Percentiles rank a stretch among this genome's conserved stretches.
Evolutionary conservation across 169 alveolate genomes (phyloP).

Genomic region (Plasmodium ovale): DNA sequence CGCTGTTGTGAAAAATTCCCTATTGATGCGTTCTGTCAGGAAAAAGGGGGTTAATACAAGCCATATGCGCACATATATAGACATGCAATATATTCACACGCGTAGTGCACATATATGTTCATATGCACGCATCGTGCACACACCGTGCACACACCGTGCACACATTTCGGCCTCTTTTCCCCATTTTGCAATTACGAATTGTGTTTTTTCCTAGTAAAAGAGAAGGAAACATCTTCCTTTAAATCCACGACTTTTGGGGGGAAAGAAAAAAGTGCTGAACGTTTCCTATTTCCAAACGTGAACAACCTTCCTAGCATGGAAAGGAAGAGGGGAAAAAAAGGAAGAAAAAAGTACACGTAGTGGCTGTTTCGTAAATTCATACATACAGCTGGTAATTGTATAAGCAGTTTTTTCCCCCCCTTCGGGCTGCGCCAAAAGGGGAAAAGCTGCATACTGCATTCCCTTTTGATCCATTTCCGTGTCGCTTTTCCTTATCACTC

Average conservation of each 20-base stretch:
- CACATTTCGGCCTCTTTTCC: neutral
- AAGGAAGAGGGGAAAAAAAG: neutral
- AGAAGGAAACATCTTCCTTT: slow-evolving; percentile 18
- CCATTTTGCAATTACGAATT: slow-evolving; percentile 11
- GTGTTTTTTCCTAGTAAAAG: neutral
- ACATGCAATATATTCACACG: too few species aligned
- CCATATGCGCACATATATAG: slow-evolving; percentile 10
- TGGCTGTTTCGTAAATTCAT: too few species aligned
- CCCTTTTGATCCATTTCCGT: too few species aligned
- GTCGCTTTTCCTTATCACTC: too few species aligned
- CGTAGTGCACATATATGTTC: neutral
- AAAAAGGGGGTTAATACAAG: neutral
- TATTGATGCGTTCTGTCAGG: slow-evolving; percentile 2
- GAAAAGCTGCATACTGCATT: too few species aligned
- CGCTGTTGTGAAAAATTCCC: slow-evolving; percentile 21
- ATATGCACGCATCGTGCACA: neutral
- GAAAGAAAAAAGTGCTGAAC: neutral
- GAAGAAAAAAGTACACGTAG: too few species aligned
- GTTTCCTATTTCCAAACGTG: neutral
- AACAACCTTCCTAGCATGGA: neutral
- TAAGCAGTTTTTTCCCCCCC: too few species aligned
- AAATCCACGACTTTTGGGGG: neutral
- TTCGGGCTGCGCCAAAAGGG: too few species aligned
- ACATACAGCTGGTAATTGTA: too few species aligned
- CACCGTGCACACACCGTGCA: neutral